A percentile compares a stretch with the other conserved stretches of the same genome.
Evolutionary conservation across 257 asterid genomes (phyloP).

Genomic region (Ilex asprella): DNA sequence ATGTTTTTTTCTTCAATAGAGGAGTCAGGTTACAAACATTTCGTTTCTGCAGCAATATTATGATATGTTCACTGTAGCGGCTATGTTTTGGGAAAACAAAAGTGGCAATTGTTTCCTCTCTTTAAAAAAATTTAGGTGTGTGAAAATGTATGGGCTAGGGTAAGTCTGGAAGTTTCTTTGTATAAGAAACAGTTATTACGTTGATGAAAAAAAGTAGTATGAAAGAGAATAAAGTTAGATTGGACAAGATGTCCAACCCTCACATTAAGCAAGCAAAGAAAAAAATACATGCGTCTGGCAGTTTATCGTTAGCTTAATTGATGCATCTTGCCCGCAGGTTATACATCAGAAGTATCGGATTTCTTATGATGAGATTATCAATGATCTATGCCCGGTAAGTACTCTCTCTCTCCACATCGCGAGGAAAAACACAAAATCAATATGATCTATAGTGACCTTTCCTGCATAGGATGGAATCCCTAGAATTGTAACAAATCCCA

Average conservation of each 20-base stretch:
- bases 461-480: background rate
- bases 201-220: too few species aligned
- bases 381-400: conserved; percentile 98
- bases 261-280: too few species aligned
- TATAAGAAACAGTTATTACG: too few species aligned
- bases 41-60: background rate
- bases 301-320: too few species aligned
- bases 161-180: too few species aligned
- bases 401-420: background rate
- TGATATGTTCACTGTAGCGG: background rate
- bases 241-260: too few species aligned
- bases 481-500: too few species aligned
- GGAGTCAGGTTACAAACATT: background rate
- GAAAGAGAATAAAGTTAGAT: too few species aligned
- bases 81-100: background rate
- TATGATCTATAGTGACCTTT: background rate
- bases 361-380: conserved; percentile 88
- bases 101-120: background rate
- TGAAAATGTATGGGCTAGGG: too few species aligned
- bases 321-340: conserved; percentile 38
- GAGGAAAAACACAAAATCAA: background rate
- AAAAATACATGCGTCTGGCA: too few species aligned
- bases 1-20: too few species aligned
- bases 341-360: conserved; percentile 96
- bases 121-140: too few species aligned